These are phyloP conservation scores for Sclerotinia borealis DNA, from an alignment of 2,329 filamentous ascomycete species.

Conservation along the genomic window DNA sequence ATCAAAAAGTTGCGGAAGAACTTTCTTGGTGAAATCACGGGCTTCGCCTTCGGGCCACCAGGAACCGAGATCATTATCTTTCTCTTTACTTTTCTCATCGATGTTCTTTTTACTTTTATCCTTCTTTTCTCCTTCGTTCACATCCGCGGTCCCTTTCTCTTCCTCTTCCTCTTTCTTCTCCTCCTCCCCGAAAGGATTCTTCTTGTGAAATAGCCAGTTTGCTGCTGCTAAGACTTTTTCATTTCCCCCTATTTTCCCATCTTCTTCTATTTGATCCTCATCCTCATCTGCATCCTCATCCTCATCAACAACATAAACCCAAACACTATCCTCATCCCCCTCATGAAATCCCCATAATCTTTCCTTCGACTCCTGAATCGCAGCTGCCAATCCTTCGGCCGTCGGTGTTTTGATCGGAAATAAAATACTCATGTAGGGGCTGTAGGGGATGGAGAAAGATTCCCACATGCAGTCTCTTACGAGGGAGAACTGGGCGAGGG, in stretches of 20 bases:
- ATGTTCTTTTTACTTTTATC: background rate
- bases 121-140: background rate
- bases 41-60: slow-evolving; percentile 4
- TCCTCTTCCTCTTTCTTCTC: background rate
- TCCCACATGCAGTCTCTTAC: background rate
- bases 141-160: no score
- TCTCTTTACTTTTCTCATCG: background rate
- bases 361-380: background rate
- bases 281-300: background rate
- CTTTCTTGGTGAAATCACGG: background rate
- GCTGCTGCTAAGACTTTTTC: background rate
- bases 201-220: background rate
- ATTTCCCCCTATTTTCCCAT: no score
- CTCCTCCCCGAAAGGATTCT: background rate
- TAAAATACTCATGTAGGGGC: background rate
- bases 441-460: background rate
- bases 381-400: background rate
- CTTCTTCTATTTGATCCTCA: background rate
- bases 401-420: background rate
- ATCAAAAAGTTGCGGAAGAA: background rate
- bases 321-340: background rate
- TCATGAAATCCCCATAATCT: background rate
- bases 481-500: background rate
- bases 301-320: background rate
- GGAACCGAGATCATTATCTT: background rate